phyloP scores from a whole-genome alignment of 495 filamentous ascomycete genomes.

The Talaromyces stipitatus region DNA sequence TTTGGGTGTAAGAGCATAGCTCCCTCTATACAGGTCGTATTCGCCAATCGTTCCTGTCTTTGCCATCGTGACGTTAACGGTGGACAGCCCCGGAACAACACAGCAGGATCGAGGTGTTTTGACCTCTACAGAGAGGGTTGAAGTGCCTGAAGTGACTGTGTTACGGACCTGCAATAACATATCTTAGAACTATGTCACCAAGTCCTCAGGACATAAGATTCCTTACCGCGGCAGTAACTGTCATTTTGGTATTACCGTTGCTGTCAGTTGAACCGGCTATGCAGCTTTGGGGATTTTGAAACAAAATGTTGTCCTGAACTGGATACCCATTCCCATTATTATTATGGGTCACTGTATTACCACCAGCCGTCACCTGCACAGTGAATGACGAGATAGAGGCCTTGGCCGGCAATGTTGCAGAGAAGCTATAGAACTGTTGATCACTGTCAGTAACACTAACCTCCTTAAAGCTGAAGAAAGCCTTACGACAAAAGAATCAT shows the following conservation, averaged over 20 bases:
- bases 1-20: constrained; percentile 33
- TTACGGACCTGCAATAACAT: constrained; percentile 36
- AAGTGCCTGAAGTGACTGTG: constrained; percentile 30
- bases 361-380: constrained; percentile 18
- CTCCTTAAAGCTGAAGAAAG: neutral
- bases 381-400: constrained; percentile 32
- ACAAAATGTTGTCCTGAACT: constrained; percentile 27
- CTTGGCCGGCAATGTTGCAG: constrained; percentile 14
- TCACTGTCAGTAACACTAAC: neutral
- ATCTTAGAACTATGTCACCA: constrained; percentile 10
- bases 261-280: constrained; percentile 10
- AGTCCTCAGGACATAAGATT: neutral
- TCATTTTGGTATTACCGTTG: constrained; percentile 16
- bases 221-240: constrained; percentile 27
- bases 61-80: constrained; percentile 34
- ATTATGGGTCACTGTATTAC: constrained; percentile 17
- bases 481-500: constrained; percentile 49
- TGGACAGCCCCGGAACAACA: constrained; percentile 41
- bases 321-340: constrained; percentile 31
- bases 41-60: constrained; percentile 40
- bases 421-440: constrained; percentile 30
- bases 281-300: constrained; percentile 30
- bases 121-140: constrained; percentile 41
- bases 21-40: constrained; percentile 46
- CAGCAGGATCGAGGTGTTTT: constrained; percentile 25